These are phyloP conservation scores for Fusarium haematococcum DNA, from an alignment of 2,329 filamentous ascomycete species.

Conservation along the genomic window DNA sequence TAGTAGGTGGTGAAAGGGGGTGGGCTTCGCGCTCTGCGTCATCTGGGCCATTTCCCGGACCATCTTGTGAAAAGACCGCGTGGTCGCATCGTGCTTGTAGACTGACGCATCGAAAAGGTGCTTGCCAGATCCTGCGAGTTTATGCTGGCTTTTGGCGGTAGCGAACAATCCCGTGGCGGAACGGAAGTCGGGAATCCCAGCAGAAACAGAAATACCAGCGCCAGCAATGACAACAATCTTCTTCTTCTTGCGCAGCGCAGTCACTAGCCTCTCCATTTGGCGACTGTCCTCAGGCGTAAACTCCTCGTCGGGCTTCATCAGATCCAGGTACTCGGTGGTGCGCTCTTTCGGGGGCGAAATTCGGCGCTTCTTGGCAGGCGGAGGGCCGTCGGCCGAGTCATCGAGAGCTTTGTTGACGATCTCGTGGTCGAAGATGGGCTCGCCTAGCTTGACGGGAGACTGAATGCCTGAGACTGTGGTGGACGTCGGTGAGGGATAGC, in stretches of 20 bases:
- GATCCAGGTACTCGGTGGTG: constrained; percentile 84
- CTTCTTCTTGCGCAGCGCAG: constrained; percentile 85
- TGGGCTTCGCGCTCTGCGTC: constrained; percentile 82
- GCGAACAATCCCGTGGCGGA: constrained; percentile 92
- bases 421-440: constrained; percentile 51
- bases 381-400: constrained; percentile 64
- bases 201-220: constrained; percentile 95
- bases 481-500: constrained; percentile 65
- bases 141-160: constrained; percentile 85
- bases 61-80: constrained; percentile 95
- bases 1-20: constrained; percentile 91
- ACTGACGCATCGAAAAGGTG: constrained; percentile 97
- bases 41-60: constrained; percentile 87
- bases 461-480: constrained; percentile 62
- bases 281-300: constrained; percentile 56
- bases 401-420: constrained; percentile 45
- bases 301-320: constrained; percentile 65
- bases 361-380: constrained; percentile 81
- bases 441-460: constrained; percentile 62
- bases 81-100: constrained; percentile 91
- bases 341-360: constrained; percentile 72
- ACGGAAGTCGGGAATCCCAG: constrained; percentile 96
- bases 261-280: constrained; percentile 78
- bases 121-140: constrained; percentile 89
- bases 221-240: constrained; percentile 98